phyloP scores from a whole-genome alignment of 2,329 filamentous ascomycete genomes.

The Pyrenochaeta sp. region DNA sequence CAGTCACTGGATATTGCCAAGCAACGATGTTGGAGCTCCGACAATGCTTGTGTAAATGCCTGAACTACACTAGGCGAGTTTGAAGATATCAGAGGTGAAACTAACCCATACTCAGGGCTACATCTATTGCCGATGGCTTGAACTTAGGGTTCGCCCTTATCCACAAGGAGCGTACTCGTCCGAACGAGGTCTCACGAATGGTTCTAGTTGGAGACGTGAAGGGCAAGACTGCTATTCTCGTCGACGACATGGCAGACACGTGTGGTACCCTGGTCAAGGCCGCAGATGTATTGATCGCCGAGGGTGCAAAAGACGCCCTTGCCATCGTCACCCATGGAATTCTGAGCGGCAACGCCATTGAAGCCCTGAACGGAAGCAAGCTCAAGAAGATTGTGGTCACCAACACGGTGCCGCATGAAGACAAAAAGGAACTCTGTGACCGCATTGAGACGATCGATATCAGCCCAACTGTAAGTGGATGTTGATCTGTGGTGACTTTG shows the following conservation, averaged over 20 bases:
- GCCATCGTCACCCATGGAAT: slow-evolving; percentile 97
- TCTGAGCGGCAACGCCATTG: slow-evolving; percentile 84
- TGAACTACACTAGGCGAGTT: slow-evolving; percentile 3
- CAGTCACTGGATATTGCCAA: slow-evolving; percentile 1
- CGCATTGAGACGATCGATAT: slow-evolving; percentile 92
- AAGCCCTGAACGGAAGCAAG: slow-evolving; percentile 80
- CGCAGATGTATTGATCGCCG: slow-evolving; percentile 79
- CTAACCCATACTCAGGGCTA: slow-evolving; percentile 65
- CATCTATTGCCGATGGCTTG: slow-evolving; percentile 89
- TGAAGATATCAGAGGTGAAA: slow-evolving; percentile 1
- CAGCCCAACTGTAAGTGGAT: slow-evolving; percentile 69
- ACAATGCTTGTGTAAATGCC: background rate
- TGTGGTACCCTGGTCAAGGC: slow-evolving; percentile 90
- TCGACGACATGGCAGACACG: slow-evolving; percentile 98
- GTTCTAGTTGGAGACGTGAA: slow-evolving; percentile 93
- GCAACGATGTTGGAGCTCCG: background rate
- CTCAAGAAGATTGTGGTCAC: slow-evolving; percentile 85
- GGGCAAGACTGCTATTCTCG: slow-evolving; percentile 91
- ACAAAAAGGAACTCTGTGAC: slow-evolving; percentile 79
- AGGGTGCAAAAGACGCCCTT: slow-evolving; percentile 86
- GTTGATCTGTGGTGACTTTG: background rate
- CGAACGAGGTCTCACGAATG: slow-evolving; percentile 91
- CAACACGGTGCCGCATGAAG: slow-evolving; percentile 83
- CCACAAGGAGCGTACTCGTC: slow-evolving; percentile 93
- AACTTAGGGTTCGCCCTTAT: slow-evolving; percentile 93